Evolutionary conservation across 2,329 filamentous ascomycete species (phyloP).

Genomic region (Huntiella moniliformis): DNA sequence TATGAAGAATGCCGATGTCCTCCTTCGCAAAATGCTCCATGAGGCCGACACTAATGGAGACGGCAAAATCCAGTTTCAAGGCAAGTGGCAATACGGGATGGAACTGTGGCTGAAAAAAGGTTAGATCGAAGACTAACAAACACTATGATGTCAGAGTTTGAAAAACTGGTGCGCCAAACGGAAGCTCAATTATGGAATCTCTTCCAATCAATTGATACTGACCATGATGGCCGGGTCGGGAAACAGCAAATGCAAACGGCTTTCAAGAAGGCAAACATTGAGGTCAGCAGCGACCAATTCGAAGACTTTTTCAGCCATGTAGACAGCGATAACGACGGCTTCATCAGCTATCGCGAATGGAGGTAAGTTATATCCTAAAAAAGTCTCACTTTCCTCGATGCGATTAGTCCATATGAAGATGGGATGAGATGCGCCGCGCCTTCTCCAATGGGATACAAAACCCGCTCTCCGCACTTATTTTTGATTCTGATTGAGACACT

Average conservation of each 20-base stretch:
- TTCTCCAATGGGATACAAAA: not conserved
- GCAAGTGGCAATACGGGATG: conserved; percentile 29
- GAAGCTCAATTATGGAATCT: conserved; percentile 67
- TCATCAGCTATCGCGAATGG: conserved; percentile 88
- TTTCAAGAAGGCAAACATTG: conserved; percentile 59
- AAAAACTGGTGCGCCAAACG: conserved; percentile 67
- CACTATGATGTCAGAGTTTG: conserved; percentile 52
- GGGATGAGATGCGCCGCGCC: too few species aligned
- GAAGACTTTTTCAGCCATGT: conserved; percentile 78
- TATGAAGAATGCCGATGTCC: conserved; percentile 76
- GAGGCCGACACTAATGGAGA: conserved; percentile 75
- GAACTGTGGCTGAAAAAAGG: not conserved
- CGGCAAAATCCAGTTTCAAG: conserved; percentile 77
- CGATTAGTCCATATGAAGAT: too few species aligned
- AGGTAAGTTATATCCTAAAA: conserved; percentile 42
- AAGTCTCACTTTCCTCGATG: too few species aligned
- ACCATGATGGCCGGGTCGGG: conserved; percentile 71
- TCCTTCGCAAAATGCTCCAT: conserved; percentile 63
- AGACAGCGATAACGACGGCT: conserved; percentile 73
- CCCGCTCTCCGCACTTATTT: not conserved
- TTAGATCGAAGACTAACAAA: conserved; percentile 6
- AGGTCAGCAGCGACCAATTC: conserved; percentile 58
- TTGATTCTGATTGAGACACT: not conserved
- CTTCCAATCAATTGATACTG: conserved; percentile 71
- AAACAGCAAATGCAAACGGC: conserved; percentile 66